Evolutionary conservation across 305 asterid species (phyloP).

Genomic region (Petunia hybrid): DNA sequence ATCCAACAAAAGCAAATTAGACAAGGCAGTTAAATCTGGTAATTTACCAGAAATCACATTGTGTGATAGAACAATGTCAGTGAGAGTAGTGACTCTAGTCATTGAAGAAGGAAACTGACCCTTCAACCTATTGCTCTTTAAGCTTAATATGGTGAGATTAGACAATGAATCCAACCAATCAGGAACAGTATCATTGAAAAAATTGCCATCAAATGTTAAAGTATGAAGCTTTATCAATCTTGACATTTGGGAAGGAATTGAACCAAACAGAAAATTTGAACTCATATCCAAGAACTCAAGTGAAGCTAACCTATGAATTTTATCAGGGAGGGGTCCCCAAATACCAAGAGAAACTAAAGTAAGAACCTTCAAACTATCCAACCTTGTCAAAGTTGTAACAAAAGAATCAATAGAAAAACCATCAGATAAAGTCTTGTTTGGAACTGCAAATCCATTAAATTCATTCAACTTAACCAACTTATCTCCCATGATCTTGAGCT

Average conservation of each 20-base stretch:
- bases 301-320: conserved; percentile 69
- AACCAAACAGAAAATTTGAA: conserved; percentile 81
- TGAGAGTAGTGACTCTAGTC: conserved; percentile 57
- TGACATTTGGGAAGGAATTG: conserved; percentile 71
- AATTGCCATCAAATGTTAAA: conserved; percentile 74
- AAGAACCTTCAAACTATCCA: conserved; percentile 71
- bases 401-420: conserved; percentile 85
- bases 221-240: conserved; percentile 74
- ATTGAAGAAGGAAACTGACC: conserved; percentile 74
- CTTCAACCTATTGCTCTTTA: conserved; percentile 75
- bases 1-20: conserved; percentile 71
- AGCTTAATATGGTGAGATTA: conserved; percentile 78
- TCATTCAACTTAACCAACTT: conserved; percentile 58
- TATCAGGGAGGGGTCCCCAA: conserved; percentile 91
- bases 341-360: conserved; percentile 87
- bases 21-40: conserved; percentile 71
- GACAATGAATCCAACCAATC: conserved; percentile 66
- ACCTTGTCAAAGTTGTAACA: conserved; percentile 81
- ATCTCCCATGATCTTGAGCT: conserved; percentile 83
- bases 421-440: conserved; percentile 68
- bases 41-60: conserved; percentile 79
- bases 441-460: conserved; percentile 67
- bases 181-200: conserved; percentile 78
- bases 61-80: conserved; percentile 72
- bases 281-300: conserved; percentile 89